These are phyloP conservation scores for Vitis hybrid DNA, from an alignment of 177 flowering plant genomes.

Conservation along the genomic window DNA sequence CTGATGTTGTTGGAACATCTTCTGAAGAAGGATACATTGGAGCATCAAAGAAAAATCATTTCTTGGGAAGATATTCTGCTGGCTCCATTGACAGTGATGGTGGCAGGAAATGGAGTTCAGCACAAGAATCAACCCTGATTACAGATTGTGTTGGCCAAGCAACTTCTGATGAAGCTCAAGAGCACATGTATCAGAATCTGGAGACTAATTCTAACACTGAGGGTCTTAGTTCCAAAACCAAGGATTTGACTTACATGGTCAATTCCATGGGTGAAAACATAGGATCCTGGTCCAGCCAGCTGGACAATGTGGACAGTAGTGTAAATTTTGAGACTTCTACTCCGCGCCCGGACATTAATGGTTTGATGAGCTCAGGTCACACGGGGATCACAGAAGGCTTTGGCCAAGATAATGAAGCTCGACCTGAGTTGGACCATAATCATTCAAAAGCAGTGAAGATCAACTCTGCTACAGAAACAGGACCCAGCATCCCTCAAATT, in stretches of 20 bases:
- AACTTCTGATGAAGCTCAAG: constrained; percentile 54
- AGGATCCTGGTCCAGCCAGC: constrained; percentile 32
- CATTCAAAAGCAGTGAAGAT: constrained; percentile 33
- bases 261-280: constrained; percentile 30
- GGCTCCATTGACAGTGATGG: constrained; percentile 78
- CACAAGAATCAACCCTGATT: constrained; percentile 55
- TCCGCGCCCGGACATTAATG: constrained; percentile 51
- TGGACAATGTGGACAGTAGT: constrained; percentile 41
- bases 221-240: constrained; percentile 35
- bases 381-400: constrained; percentile 26
- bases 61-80: constrained; percentile 74
- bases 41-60: constrained; percentile 58
- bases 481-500: constrained; percentile 92
- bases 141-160: constrained; percentile 44
- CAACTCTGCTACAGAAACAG: constrained; percentile 47
- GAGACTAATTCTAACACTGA: constrained; percentile 48
- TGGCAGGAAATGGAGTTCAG: constrained; percentile 79
- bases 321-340: constrained; percentile 41
- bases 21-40: constrained; percentile 85
- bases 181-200: constrained; percentile 37
- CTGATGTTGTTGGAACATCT: constrained; percentile 82
- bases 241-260: constrained; percentile 38
- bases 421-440: constrained; percentile 31
- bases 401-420: constrained; percentile 31
- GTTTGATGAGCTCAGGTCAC: constrained; percentile 41